Evolutionary conservation across 2,329 filamentous ascomycete genomes (phyloP).

Genomic region (Apiospora kogelbergensis): DNA sequence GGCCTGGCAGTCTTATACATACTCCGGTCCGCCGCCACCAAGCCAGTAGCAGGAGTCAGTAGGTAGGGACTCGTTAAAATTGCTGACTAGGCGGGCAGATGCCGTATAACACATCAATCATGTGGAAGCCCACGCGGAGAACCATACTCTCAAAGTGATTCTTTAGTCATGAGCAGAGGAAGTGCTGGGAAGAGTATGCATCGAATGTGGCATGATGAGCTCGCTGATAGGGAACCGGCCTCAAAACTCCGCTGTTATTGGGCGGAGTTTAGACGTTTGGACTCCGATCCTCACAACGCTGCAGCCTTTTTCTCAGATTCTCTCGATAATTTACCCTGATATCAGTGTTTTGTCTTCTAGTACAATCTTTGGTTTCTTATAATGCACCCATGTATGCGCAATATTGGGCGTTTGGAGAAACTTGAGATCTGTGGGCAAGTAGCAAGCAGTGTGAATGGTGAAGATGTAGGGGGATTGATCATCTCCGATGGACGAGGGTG

Average conservation of each 20-base stretch:
- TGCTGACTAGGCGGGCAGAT: not conserved
- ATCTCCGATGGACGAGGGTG: conserved; percentile 1
- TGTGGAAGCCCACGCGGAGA: not conserved
- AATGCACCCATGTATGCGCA: not conserved
- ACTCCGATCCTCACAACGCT: not conserved
- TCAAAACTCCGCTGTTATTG: not conserved
- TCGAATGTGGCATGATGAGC: not conserved
- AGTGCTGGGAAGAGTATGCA: not conserved
- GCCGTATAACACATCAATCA: not conserved
- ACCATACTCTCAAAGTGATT: not conserved
- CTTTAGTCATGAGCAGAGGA: not conserved
- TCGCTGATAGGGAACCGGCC: not conserved
- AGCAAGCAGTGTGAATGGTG: too few relatives aligned
- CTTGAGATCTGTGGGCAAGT: not conserved
- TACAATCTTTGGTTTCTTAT: not conserved
- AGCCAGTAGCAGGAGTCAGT: not conserved
- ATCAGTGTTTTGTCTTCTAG: not conserved
- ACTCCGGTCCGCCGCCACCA: not conserved
- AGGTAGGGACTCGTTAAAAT: not conserved
- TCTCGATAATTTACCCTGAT: not conserved
- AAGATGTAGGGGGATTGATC: not conserved
- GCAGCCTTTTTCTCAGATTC: not conserved
- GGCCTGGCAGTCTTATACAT: not conserved
- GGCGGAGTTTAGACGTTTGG: not conserved
- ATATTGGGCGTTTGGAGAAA: not conserved